Evolutionary conservation across 148 eudicot genomes (phyloP), one percentile per base, ranked within the genome.

Genomic region (Rhododendron mucronatum): DNA sequence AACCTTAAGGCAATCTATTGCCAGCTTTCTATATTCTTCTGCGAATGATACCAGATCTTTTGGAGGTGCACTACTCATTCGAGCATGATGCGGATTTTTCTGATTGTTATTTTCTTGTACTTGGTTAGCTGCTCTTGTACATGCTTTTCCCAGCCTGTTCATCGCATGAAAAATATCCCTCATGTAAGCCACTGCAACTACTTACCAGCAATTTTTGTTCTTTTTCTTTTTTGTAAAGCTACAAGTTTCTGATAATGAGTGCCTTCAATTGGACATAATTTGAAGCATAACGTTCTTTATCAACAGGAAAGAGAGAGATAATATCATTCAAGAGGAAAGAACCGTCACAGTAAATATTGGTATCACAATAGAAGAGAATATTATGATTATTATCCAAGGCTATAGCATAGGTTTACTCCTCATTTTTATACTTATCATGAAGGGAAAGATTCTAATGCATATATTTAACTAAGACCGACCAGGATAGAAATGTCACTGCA

Each of bases 1-100:
- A 89, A 97, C 99, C 90, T 97, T 95, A 7, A 97, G 96, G 91
- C 99, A 97, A 91, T 97, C 99, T 84, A 95, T 87, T 84, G 99
- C 96, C 88, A 97, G 85, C 88, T 92, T 97, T 91, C 98, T 91
- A 84, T 97, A 97, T 85, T 97, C 99, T 88, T 94, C 98, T 79
- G 98, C 98, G 90, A 93, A 95, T 85, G 98, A 91, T 74, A 89
- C 93, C 74, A 97, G 90, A 92, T 94, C 95, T 91, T 95, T 96
- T 50, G 91, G 85, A 79, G 89, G 86, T 82, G 82, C 83, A 84
- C 91, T 93, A 85, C 87, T 90, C 76, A 90, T 88, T 89, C 93
- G 92, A 86, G 88, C 81, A 83, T 92, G 95, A 87, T 85, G 93
- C 14, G 89, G 78, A 81, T 92, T 80, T 89, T 89, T 89, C 91